Conservation (phyloP, 768 basidiomycete species). For the Rhizopogon salebrosus region DNA sequence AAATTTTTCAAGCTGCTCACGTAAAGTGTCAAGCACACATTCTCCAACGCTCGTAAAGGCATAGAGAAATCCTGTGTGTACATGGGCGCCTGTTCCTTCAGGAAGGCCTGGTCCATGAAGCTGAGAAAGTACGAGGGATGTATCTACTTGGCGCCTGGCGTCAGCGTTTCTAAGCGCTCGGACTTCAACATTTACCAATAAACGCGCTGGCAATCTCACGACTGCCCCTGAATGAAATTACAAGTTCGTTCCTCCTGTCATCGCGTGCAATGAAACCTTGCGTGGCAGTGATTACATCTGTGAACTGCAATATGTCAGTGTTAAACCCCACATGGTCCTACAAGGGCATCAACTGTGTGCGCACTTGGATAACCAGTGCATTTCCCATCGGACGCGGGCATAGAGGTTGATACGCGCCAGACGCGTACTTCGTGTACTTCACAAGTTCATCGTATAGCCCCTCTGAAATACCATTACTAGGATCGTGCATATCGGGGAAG, state of each 20-base stretch:
- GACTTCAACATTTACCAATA: slow-evolving; percentile 8
- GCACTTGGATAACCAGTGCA: slow-evolving; percentile 35
- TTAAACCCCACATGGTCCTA: not conserved
- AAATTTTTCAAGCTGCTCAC: slow-evolving; percentile 23
- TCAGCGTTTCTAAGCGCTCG: slow-evolving; percentile 1
- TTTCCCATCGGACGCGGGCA: slow-evolving; percentile 48
- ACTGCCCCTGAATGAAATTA: slow-evolving; percentile 38
- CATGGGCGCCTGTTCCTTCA: slow-evolving; percentile 15
- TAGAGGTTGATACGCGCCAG: slow-evolving; percentile 40
- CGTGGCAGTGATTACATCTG: slow-evolving; percentile 29
- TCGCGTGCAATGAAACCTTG: slow-evolving; percentile 44
- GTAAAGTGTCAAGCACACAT: slow-evolving; percentile 24
- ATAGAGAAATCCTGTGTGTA: slow-evolving; percentile 32
- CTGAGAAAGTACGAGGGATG: slow-evolving; percentile 13
- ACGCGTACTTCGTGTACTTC: slow-evolving; percentile 45
- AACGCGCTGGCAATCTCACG: slow-evolving; percentile 18
- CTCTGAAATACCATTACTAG: slow-evolving; percentile 27
- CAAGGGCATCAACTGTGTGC: slow-evolving; percentile 8
- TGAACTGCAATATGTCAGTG: slow-evolving; percentile 26
- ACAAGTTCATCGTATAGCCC: slow-evolving; percentile 37
- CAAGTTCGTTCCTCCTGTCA: slow-evolving; percentile 34
- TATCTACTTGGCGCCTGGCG: slow-evolving; percentile 12
- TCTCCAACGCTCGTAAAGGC: slow-evolving; percentile 30
- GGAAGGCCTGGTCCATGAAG: slow-evolving; percentile 23
- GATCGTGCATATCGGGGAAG: slow-evolving; percentile 20